phyloP scores from a whole-genome alignment of 768 basidiomycete species.

The Pholiota molesta region DNA sequence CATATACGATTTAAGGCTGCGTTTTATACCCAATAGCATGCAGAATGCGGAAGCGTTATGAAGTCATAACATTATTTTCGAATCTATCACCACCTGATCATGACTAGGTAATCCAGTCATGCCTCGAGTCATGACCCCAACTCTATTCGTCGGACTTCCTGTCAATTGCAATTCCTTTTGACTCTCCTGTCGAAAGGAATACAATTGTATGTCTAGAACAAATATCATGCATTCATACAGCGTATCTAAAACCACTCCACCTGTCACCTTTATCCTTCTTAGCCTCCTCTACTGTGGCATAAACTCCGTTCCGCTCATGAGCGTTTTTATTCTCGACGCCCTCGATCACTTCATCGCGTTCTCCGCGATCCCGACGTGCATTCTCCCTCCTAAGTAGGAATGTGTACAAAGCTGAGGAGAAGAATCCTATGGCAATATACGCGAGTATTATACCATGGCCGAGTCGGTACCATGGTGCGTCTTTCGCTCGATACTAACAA shows the following conservation, averaged over 20 bases:
- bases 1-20: too few relatives aligned
- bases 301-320: conserved; percentile 56
- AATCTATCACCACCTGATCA: too few relatives aligned
- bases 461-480: conserved; percentile 69
- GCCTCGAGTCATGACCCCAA: too few relatives aligned
- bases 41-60: too few relatives aligned
- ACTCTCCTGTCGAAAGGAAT: too few relatives aligned
- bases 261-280: conserved; percentile 69
- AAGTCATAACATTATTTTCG: too few relatives aligned
- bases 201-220: too few relatives aligned
- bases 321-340: conserved; percentile 34
- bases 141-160: too few relatives aligned
- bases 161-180: too few relatives aligned
- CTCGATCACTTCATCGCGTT: conserved; percentile 68
- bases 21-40: too few relatives aligned
- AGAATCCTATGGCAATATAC: conserved; percentile 69
- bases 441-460: conserved; percentile 74
- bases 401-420: conserved; percentile 44
- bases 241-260: conserved; percentile 79
- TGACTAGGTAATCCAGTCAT: too few relatives aligned
- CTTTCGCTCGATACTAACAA: conserved; percentile 61
- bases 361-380: conserved; percentile 62
- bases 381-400: conserved; percentile 59
- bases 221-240: conserved; percentile 10
- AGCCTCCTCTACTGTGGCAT: conserved; percentile 60